phyloP scores from a whole-genome alignment of 345 rosid genomes.

The Gynandropsis gynandra region DNA sequence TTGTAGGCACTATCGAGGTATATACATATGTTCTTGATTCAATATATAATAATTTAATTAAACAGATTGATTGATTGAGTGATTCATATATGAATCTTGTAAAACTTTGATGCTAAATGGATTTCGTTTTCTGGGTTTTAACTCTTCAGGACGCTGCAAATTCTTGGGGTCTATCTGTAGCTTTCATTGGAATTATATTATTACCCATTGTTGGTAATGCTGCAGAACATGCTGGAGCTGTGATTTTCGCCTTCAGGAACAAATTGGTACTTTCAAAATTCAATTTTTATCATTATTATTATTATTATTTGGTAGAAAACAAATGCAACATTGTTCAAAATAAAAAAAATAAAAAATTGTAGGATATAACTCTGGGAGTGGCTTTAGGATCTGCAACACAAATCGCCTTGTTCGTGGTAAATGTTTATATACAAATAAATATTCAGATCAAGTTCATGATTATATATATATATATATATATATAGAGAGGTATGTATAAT shows the following conservation, averaged over 20 bases:
- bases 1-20: slow-evolving; percentile 92
- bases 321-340: too few species aligned
- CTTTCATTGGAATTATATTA: slow-evolving; percentile 78
- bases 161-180: slow-evolving; percentile 82
- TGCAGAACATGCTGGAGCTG: slow-evolving; percentile 94
- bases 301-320: too few species aligned
- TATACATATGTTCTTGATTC: background rate
- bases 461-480: background rate
- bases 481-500: too few species aligned
- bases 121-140: background rate
- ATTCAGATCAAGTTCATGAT: too few species aligned
- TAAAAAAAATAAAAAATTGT: slow-evolving; percentile 6
- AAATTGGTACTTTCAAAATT: slow-evolving; percentile 56
- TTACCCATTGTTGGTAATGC: slow-evolving; percentile 94
- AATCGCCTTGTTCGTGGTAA: slow-evolving; percentile 90
- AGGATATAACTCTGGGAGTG: slow-evolving; percentile 87
- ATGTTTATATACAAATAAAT: too few species aligned
- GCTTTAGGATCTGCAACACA: slow-evolving; percentile 91
- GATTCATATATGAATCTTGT: too few species aligned
- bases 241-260: slow-evolving; percentile 83
- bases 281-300: too few species aligned
- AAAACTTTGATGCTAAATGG: background rate
- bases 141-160: slow-evolving; percentile 64
- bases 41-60: too few species aligned
- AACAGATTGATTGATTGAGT: too few species aligned